Percentiles rank a stretch among this genome's conserved stretches.
Evolutionary conservation across 192 early-diverging fungal genomes (phyloP).

Genomic region (Helicostylum pulchrum): DNA sequence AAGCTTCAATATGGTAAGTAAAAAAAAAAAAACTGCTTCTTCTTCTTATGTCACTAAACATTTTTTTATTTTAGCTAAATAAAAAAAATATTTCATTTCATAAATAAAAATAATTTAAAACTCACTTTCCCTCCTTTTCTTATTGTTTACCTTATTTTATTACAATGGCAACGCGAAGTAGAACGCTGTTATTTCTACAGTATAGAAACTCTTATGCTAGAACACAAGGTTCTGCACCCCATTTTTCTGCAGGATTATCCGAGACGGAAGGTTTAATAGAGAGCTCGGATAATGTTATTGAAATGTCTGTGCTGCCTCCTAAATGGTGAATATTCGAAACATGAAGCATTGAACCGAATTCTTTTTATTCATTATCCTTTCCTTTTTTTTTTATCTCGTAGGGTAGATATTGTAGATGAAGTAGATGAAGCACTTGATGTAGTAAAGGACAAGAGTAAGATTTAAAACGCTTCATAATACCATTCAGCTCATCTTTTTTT

Average conservation of each 20-base stretch:
- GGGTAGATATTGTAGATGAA: constrained; percentile 91
- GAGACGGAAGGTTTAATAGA: constrained; percentile 61
- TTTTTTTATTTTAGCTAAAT: too few relatives aligned
- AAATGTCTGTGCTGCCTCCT: constrained; percentile 85
- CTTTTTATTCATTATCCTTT: too few relatives aligned
- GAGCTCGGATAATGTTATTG: constrained; percentile 79
- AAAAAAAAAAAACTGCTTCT: background rate
- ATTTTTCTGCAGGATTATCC: constrained; percentile 6
- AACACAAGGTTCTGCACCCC: constrained; percentile 39
- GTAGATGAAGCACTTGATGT: constrained; percentile 66
- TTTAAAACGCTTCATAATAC: background rate
- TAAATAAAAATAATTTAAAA: too few relatives aligned
- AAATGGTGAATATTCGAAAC: constrained; percentile 61
- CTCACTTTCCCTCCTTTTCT: background rate
- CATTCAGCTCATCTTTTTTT: background rate
- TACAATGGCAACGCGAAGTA: constrained; percentile 79
- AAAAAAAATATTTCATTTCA: too few relatives aligned
- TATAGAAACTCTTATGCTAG: constrained; percentile 85
- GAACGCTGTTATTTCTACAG: constrained; percentile 90
- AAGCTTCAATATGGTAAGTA: constrained; percentile 75
- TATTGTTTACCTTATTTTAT: background rate
- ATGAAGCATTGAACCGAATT: background rate
- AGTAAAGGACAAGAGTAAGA: constrained; percentile 61
- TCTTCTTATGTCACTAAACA: too few relatives aligned
- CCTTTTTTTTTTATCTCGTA: constrained; percentile 21